Conservation (phyloP, 768 basidiomycete species). For the Pleurotus sapidus region DNA sequence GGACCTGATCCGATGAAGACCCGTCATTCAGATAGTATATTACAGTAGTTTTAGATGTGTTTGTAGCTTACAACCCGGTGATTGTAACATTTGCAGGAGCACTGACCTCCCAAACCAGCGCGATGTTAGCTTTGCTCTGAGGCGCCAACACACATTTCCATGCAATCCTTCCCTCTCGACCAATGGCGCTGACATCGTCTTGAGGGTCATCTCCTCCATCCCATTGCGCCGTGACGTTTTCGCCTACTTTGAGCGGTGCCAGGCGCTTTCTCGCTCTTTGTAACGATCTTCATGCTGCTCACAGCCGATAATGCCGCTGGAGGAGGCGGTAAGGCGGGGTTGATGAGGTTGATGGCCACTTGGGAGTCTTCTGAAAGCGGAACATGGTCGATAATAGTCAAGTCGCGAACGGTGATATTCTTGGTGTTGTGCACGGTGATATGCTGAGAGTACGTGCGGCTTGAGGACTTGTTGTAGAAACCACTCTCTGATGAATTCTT, state of each 20-base stretch:
- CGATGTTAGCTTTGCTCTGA: conserved; percentile 26
- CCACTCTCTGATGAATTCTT: conserved; percentile 9
- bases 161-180: conserved; percentile 30
- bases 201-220: conserved; percentile 23
- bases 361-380: conserved; percentile 9
- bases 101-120: conserved; percentile 31
- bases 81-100: conserved; percentile 21
- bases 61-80: conserved; percentile 14
- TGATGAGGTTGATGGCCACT: background rate
- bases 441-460: conserved; percentile 9
- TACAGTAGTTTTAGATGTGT: no score
- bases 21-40: no score
- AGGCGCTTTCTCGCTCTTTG: background rate
- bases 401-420: conserved; percentile 5
- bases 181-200: conserved; percentile 21
- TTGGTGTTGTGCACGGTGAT: conserved; percentile 17
- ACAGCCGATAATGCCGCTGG: background rate
- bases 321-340: background rate
- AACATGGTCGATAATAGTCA: conserved; percentile 13
- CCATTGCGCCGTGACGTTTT: conserved; percentile 28
- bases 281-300: background rate
- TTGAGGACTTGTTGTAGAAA: conserved; percentile 3
- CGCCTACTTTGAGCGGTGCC: conserved; percentile 17
- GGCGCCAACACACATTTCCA: conserved; percentile 30
- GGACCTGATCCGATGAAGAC: no score